Evolutionary conservation across 257 asterid species (phyloP).

Genomic region (Solanum boliviense): DNA sequence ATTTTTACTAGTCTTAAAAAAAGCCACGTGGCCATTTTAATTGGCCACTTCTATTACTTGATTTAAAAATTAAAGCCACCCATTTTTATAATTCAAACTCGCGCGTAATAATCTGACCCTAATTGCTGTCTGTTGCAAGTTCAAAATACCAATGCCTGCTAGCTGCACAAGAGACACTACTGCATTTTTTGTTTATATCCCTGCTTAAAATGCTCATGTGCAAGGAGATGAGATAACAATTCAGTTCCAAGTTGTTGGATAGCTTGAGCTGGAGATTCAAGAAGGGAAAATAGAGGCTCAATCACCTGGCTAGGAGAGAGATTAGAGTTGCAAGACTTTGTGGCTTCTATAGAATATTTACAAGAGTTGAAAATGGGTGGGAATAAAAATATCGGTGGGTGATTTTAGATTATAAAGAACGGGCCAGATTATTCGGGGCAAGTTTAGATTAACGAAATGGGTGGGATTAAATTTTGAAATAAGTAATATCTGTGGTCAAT

Average conservation of each 20-base stretch:
- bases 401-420: neutral
- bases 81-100: neutral
- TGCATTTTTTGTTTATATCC: constrained; percentile 64
- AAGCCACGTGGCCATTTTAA: neutral
- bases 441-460: neutral
- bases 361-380: constrained; percentile 29
- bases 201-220: constrained; percentile 69
- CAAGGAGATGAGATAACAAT: constrained; percentile 65
- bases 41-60: neutral
- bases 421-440: neutral
- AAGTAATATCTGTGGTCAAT: neutral
- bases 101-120: neutral
- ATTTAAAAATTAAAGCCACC: neutral
- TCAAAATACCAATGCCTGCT: constrained; percentile 58
- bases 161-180: constrained; percentile 77
- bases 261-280: constrained; percentile 76
- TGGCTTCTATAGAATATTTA: constrained; percentile 80
- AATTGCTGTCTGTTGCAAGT: constrained; percentile 67
- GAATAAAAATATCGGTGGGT: neutral
- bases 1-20: neutral
- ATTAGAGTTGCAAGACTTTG: constrained; percentile 49
- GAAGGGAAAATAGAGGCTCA: constrained; percentile 54
- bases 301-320: constrained; percentile 67
- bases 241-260: constrained; percentile 77
- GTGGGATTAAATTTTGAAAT: neutral